These are phyloP conservation scores for Solanum virginianum DNA, from an alignment of 257 asterid species.

Conservation along the genomic window DNA sequence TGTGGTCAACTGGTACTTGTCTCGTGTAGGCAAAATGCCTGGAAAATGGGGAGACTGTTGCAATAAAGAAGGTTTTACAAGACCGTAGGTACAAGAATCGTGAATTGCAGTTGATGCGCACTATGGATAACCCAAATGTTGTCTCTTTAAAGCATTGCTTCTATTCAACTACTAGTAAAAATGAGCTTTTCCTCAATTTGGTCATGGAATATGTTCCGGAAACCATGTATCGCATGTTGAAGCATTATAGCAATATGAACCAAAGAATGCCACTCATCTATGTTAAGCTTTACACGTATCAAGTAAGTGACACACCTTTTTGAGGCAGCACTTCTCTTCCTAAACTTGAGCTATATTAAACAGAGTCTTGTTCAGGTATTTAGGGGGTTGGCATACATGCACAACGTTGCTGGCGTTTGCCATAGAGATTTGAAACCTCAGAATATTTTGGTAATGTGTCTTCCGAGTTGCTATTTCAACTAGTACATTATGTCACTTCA, in stretches of 20 bases:
- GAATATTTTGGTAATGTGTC: constrained; percentile 59
- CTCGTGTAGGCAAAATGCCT: constrained; percentile 73
- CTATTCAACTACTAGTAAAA: constrained; percentile 73
- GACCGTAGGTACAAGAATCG: constrained; percentile 91
- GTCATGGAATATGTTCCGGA: constrained; percentile 97
- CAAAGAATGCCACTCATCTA: constrained; percentile 91
- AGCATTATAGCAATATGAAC: constrained; percentile 61
- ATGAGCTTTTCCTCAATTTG: constrained; percentile 85
- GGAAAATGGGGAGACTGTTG: constrained; percentile 94
- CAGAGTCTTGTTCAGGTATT: constrained; percentile 44
- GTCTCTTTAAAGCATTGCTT: constrained; percentile 88
- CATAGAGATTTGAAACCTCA: constrained; percentile 96
- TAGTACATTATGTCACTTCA: background rate
- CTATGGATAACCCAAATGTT: constrained; percentile 89
- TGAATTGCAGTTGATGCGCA: constrained; percentile 85
- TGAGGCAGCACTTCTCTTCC: background rate
- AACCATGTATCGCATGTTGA: constrained; percentile 58
- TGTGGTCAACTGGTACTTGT: background rate
- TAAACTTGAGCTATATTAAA: background rate
- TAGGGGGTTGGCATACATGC: constrained; percentile 94
- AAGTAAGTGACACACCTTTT: constrained; percentile 29
- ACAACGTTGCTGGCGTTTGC: constrained; percentile 79
- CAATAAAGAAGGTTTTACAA: constrained; percentile 90
- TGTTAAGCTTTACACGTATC: constrained; percentile 82
- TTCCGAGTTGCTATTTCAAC: background rate